Base-by-base conservation (phyloP, 2,329 filamentous ascomycete genomes). In the Cercospora zeae-maydis region DNA sequence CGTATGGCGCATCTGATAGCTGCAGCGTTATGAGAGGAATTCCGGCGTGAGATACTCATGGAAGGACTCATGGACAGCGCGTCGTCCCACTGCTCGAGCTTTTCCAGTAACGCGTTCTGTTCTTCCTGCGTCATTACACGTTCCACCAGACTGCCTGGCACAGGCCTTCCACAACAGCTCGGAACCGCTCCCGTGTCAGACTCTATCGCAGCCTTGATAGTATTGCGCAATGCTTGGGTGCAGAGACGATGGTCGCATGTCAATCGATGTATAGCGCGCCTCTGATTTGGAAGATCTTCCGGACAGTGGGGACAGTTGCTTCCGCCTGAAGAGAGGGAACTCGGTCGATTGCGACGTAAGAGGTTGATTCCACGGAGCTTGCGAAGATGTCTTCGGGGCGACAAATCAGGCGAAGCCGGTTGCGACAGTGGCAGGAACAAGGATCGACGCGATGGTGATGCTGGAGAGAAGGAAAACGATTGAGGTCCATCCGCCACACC, bases 91-190 rank as follows among this genome's bases (percentile, higher is more conserved):
- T 70, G 69, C 49, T 71, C 72, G 19, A 74, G 58, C 57, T 70
- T 73, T 24, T 70, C 69, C 58, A 74, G 65, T 24, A 78, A 67
- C 11, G 72, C 68, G 36, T 71, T 72, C 57, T 75, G 73, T 63
- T 79, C 77, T 67, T 76, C 73, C 49, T 74, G 70, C 7, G 73
- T 76, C 69, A 77, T 69, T 7, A 78, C 74, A 36, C 70, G 69
- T 56, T 77, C 75, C 9, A 80, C 70, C n/a, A 78, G 66, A 3
- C 66, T 65, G 16, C 73, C 76, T n/a, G 78, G 77, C 16, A 80
- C 70, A 1, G 75, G 74, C 13, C 69, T 73, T 13, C 75, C 75
- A 64, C 79, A 80, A 63, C 78, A 80, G 59, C 70, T 75, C 0
- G 79, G 78, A 9, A 74, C 68, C 8, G 71, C 67, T 54, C 73